A percentile compares a stretch with the other conserved stretches of the same genome.
phyloP scores from a whole-genome alignment of 768 basidiomycete genomes.

The Amanita thiersii region DNA sequence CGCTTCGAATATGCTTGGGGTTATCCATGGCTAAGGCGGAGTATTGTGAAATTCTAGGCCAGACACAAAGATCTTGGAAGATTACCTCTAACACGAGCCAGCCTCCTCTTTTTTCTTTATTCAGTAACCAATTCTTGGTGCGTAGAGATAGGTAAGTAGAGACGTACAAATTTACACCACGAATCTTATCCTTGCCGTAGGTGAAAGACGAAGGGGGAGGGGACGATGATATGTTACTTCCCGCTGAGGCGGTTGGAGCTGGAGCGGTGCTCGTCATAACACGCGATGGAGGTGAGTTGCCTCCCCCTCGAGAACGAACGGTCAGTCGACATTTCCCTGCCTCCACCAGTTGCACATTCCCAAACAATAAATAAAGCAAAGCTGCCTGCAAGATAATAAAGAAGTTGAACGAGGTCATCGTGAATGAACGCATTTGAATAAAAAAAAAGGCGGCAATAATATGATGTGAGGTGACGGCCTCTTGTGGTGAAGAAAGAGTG shows the following conservation, averaged over 20 bases:
- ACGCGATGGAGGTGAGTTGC: neutral
- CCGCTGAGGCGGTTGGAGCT: neutral
- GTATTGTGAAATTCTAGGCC: slow-evolving; percentile 1
- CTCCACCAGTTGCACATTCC: no score
- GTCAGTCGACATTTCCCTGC: slow-evolving; percentile 8
- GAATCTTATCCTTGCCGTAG: slow-evolving; percentile 23
- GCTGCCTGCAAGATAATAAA: slow-evolving; percentile 1
- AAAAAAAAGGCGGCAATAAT: no score
- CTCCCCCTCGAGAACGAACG: neutral
- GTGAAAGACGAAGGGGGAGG: slow-evolving; percentile 3
- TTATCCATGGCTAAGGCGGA: slow-evolving; percentile 60
- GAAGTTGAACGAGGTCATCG: neutral
- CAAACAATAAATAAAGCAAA: slow-evolving; percentile 3
- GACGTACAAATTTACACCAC: slow-evolving; percentile 58
- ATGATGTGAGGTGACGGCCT: no score
- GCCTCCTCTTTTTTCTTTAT: slow-evolving; percentile 35
- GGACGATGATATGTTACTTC: neutral
- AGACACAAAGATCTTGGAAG: neutral
- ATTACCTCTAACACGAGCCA: slow-evolving; percentile 56
- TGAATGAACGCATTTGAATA: no score
- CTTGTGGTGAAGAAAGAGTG: no score
- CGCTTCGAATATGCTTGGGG: slow-evolving; percentile 62
- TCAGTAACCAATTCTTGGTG: slow-evolving; percentile 1
- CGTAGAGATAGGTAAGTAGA: neutral
- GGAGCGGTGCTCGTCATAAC: neutral